A percentile compares a stretch with the other conserved stretches of the same genome.
phyloP scores from a whole-genome alignment of 192 early-diverging fungal species.

The Pilaira anomala region DNA sequence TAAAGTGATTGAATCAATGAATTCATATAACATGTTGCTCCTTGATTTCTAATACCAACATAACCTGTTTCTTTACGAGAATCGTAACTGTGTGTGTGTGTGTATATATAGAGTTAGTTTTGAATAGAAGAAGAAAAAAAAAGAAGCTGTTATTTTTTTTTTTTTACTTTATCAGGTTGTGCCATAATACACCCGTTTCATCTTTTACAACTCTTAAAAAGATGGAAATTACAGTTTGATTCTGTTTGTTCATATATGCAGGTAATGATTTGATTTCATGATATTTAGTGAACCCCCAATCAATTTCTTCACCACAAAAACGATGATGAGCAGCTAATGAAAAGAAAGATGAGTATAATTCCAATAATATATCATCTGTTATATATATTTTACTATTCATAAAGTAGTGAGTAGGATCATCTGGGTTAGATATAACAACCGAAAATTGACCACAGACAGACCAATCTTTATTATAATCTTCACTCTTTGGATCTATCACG shows the following conservation, averaged over 20 bases:
- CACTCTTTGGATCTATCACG: background rate
- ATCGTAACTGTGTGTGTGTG: constrained; percentile 68
- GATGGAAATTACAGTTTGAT: constrained; percentile 65
- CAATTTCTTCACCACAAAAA: constrained; percentile 74
- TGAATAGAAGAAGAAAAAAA: constrained; percentile 5
- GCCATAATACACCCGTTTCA: constrained; percentile 91
- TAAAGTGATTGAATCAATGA: constrained; percentile 92
- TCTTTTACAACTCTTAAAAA: constrained; percentile 80
- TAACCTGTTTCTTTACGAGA: constrained; percentile 86
- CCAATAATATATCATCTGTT: background rate
- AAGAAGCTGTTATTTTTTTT: background rate
- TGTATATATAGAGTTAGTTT: background rate
- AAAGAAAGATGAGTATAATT: background rate
- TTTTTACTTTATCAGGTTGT: constrained; percentile 81
- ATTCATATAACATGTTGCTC: constrained; percentile 99
- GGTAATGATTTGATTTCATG: constrained; percentile 54
- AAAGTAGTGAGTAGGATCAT: constrained; percentile 57
- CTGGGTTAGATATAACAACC: constrained; percentile 69
- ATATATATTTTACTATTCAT: constrained; percentile 44
- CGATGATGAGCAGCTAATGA: constrained; percentile 69
- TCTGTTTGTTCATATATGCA: constrained; percentile 3
- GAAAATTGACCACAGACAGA: constrained; percentile 82
- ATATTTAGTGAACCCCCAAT: constrained; percentile 94
- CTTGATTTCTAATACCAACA: constrained; percentile 95
- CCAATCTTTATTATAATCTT: constrained; percentile 65